Evolutionary conservation across 2,329 filamentous ascomycete genomes (phyloP).

Genomic region (Fusarium dlaminii): DNA sequence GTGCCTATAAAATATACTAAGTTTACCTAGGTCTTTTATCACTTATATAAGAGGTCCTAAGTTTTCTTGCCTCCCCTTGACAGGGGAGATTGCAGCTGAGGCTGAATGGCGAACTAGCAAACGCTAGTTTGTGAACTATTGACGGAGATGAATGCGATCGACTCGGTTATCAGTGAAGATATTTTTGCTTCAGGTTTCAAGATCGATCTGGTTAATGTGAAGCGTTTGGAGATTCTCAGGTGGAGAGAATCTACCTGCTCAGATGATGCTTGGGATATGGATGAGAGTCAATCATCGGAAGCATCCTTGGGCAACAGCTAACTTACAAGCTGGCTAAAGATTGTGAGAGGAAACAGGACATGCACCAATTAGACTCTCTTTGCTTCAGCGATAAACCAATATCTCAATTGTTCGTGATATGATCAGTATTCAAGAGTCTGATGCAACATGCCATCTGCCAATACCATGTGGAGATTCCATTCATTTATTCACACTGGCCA

Average conservation of each 20-base stretch:
- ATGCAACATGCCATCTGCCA: not conserved
- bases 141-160: not conserved
- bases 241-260: not conserved
- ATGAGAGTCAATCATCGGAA: too few relatives aligned
- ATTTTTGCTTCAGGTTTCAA: not conserved
- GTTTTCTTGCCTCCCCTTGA: not conserved
- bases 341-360: too few relatives aligned
- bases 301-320: not conserved
- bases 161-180: not conserved
- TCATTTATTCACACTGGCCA: not conserved
- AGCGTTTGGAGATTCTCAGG: not conserved
- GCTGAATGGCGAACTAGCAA: not conserved
- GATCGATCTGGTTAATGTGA: not conserved
- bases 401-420: not conserved
- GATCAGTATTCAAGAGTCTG: not conserved
- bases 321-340: too few relatives aligned
- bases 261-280: not conserved
- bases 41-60: rapidly evolving
- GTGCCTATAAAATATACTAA: rapidly evolving
- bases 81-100: not conserved
- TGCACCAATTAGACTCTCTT: not conserved
- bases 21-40: rapidly evolving
- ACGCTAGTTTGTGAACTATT: not conserved
- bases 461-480: not conserved
- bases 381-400: too few relatives aligned